Evolutionary conservation across 2,329 filamentous ascomycete genomes (phyloP), one percentile per base, ranked within the genome.

Genomic region (Paecilomyces dactylethromorphus): DNA sequence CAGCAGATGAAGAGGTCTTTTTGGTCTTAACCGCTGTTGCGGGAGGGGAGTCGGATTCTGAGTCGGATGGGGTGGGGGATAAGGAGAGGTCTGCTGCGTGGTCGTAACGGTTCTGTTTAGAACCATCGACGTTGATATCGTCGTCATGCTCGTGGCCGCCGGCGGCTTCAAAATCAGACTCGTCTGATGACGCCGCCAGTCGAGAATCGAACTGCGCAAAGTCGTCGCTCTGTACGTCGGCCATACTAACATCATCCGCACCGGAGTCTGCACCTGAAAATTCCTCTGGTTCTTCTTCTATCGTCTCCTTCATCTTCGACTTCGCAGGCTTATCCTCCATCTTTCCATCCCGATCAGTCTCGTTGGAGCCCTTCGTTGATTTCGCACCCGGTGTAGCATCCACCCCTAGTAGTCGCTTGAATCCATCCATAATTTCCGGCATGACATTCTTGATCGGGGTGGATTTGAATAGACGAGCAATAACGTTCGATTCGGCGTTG

Each of bases 391-490:
- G 58, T 22, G 59, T 57, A 51, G 70, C 65, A 3, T 73, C 69
- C 22, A 78, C 18, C 3, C 73, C 74, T 22, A 81, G 61, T 39
- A 78, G 58, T 55, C 65, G 68, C 21, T 71, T 69, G 58, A 81
- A 72, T 18, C 69, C 74, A 39, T 68, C 66, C 67, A 81, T 70
- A 26, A 81, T 74, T 35, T 75, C 75, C 22, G 79, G 77, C 51
- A 86, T 69, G 2, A 78, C 81, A 62, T 82, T 79, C 68, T 81
- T 82, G 12, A 86, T 83, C 0, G 82, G 82, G 57, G 78, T 81
- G 13, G 84, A 83, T 60, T 85, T 87, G 67, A 82, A 86, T 56
- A 87, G 63, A 56, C 85, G 73, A 13, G 83, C 84, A 53, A 79
- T 74, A 13, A 87, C 83, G 71, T 87, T 87, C 18, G 82, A 74